Base-by-base conservation (phyloP, 2,329 filamentous ascomycete genomes). In the Cercospora beticola region DNA sequence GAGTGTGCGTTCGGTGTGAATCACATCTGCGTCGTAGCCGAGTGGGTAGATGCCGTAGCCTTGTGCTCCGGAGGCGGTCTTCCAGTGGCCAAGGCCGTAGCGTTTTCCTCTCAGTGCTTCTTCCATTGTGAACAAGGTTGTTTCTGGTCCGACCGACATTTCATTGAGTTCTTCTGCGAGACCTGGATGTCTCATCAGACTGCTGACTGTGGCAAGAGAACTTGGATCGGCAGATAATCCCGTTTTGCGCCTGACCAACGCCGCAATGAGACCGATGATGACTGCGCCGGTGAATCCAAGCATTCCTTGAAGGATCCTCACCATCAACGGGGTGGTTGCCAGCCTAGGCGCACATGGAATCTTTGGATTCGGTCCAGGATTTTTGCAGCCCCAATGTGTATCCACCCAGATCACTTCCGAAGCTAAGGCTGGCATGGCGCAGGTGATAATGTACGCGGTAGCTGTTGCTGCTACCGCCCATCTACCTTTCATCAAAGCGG, bases 281-380 rank as follows among this genome's bases (percentile, higher is more conserved):
- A 63, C 65, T 2, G 65, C 23, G 5, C 69, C 71, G n/a, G 64
- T 49, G 7, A 70, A 69, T 2, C 52, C 70, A 18, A 73, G 63
- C n/a, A 70, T 23, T 12, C 65, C 71, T 56, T 73, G 70, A 7
- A 73, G 52, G 14, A 68, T 33, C n/a, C 71, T 59, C n/a, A 72
- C 21, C 6, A 72, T 60, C 4, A 59, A 26, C 8, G 63, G 33
- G 6, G 68, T 64, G 26, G 59, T 69, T 4, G 67, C 66, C 28
- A 72, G 65, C 21, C 63, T 57, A 26, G 67, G 56, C 3, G 57
- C 40, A 54, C 67, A 68, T 12, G 67, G 66, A 59, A 62, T 66
- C 26, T 43, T 43, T 28, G 26, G 36, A 18, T 30, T 46, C 7
- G 26, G 9, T n/a, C 30, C 57, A 8, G 66, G 66, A 8, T 26